Percentiles rank a stretch among this genome's conserved stretches.
These are phyloP conservation scores for Saccharomycopsis babjevae DNA, from an alignment of 805 yeast genomes.

Conservation along the genomic window DNA sequence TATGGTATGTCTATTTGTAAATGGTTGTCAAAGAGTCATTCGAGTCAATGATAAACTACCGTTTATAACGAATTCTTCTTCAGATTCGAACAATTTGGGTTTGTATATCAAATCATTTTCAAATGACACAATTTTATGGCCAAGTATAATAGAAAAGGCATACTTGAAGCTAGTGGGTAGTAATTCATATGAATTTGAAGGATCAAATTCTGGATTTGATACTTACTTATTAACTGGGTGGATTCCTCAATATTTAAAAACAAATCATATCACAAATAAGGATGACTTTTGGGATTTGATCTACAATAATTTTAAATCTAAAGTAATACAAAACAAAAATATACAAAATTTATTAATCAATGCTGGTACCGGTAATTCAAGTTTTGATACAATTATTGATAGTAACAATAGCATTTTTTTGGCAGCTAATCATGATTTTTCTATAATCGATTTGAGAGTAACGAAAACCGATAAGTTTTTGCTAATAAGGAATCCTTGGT, in stretches of 20 bases:
- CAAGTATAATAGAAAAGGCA: constrained; percentile 71
- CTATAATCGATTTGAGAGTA: constrained; percentile 34
- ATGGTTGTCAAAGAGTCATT: constrained; percentile 11
- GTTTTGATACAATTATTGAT: neutral
- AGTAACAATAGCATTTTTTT: constrained; percentile 21
- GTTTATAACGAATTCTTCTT: neutral
- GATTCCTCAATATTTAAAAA: constrained; percentile 50
- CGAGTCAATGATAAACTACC: constrained; percentile 15
- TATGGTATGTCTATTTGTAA: constrained; percentile 7
- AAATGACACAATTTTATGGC: constrained; percentile 37
- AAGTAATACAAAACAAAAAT: constrained; percentile 9
- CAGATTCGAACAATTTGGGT: neutral
- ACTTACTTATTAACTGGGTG: constrained; percentile 58
- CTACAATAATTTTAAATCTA: constrained; percentile 24
- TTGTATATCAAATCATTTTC: constrained; percentile 7
- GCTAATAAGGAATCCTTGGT: constrained; percentile 40
- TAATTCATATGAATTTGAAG: constrained; percentile 48
- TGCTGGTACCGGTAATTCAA: constrained; percentile 51
- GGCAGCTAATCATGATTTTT: constrained; percentile 61
- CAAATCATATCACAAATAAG: constrained; percentile 17
- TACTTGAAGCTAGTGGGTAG: constrained; percentile 47
- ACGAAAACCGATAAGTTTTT: constrained; percentile 20
- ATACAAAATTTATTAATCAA: constrained; percentile 37
- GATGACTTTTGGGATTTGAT: constrained; percentile 29
- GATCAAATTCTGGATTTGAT: constrained; percentile 71